Evolutionary conservation across 805 yeast species (phyloP).

Genomic region (Candida stauntonica): DNA sequence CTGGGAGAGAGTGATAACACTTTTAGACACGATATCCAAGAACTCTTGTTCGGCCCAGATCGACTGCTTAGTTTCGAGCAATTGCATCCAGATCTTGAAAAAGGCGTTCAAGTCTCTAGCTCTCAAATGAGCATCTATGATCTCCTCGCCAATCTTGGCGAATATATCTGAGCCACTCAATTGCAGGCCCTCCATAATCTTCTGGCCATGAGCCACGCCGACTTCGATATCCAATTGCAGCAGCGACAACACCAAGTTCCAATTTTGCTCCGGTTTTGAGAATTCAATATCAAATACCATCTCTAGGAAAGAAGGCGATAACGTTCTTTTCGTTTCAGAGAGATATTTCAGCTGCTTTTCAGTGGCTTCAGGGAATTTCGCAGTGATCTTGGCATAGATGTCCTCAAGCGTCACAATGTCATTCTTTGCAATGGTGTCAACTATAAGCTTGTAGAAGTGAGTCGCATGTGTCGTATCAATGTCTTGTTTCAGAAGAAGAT

Average conservation of each 20-base stretch:
- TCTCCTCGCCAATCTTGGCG: slow-evolving; percentile 25
- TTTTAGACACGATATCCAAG: slow-evolving; percentile 34
- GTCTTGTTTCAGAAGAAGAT: slow-evolving; percentile 28
- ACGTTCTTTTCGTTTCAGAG: slow-evolving; percentile 45
- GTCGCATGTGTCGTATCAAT: slow-evolving; percentile 22
- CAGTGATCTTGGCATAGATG: slow-evolving; percentile 40
- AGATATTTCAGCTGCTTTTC: slow-evolving; percentile 43
- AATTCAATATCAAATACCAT: slow-evolving; percentile 41
- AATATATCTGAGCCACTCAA: slow-evolving; percentile 2
- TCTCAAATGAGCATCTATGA: slow-evolving; percentile 45
- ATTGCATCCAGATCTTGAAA: slow-evolving; percentile 39
- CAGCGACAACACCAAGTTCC: slow-evolving; percentile 44
- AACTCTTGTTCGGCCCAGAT: slow-evolving; percentile 27
- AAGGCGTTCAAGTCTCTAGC: slow-evolving; percentile 57
- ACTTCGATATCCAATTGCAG: slow-evolving; percentile 54
- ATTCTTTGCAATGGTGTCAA: slow-evolving; percentile 26
- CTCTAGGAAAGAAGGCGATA: slow-evolving; percentile 49
- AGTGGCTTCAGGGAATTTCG: slow-evolving; percentile 35
- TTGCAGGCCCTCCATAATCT: slow-evolving; percentile 27
- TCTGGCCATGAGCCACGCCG: slow-evolving; percentile 41
- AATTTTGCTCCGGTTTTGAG: slow-evolving; percentile 42
- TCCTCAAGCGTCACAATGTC: slow-evolving; percentile 43
- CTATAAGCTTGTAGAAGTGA: slow-evolving; percentile 28
- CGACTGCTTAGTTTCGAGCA: slow-evolving; percentile 9
- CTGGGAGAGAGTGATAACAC: slow-evolving; percentile 42